A percentile compares a stretch with the other conserved stretches of the same genome.
These are phyloP conservation scores for Artemisia tridentata DNA, from an alignment of 129 eudicot genomes.

Conservation along the genomic window DNA sequence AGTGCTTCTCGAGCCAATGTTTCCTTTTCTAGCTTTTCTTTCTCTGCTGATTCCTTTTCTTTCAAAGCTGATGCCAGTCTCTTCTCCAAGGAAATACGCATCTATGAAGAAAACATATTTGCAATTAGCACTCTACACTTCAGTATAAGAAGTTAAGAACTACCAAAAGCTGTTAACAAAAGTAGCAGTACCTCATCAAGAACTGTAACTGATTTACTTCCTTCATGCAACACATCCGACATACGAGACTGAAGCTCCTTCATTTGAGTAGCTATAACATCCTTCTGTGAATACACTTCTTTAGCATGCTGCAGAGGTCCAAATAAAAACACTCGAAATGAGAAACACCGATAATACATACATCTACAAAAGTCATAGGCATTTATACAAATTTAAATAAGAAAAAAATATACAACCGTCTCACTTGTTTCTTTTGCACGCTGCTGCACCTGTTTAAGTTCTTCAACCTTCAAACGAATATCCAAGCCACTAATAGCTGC, in stretches of 20 bases:
- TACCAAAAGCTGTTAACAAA: not conserved
- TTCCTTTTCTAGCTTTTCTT: conserved; percentile 51
- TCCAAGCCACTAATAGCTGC: not conserved
- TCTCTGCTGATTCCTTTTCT: conserved; percentile 42
- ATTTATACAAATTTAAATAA: not conserved
- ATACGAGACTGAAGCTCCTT: conserved; percentile 72
- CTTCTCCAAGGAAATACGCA: conserved; percentile 42
- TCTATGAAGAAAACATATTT: conserved; percentile 28
- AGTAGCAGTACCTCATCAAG: conserved; percentile 50
- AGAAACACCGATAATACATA: not conserved
- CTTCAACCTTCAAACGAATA: not conserved
- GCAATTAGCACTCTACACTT: not conserved
- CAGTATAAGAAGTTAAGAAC: not conserved
- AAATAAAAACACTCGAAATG: not conserved
- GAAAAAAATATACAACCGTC: not conserved
- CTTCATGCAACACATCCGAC: conserved; percentile 50
- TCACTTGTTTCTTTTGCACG: conserved; percentile 1
- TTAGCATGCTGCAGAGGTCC: conserved; percentile 68
- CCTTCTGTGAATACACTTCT: conserved; percentile 63
- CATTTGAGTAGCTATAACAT: conserved; percentile 54
- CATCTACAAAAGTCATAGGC: not conserved
- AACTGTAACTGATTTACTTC: conserved; percentile 53
- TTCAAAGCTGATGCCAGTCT: conserved; percentile 5
- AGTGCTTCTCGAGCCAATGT: conserved; percentile 22
- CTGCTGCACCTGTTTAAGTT: not conserved